Percentiles rank a stretch among this genome's conserved stretches.
phyloP scores from a whole-genome alignment of 176 grass and related monocot genomes.

The Typha latifolia region DNA sequence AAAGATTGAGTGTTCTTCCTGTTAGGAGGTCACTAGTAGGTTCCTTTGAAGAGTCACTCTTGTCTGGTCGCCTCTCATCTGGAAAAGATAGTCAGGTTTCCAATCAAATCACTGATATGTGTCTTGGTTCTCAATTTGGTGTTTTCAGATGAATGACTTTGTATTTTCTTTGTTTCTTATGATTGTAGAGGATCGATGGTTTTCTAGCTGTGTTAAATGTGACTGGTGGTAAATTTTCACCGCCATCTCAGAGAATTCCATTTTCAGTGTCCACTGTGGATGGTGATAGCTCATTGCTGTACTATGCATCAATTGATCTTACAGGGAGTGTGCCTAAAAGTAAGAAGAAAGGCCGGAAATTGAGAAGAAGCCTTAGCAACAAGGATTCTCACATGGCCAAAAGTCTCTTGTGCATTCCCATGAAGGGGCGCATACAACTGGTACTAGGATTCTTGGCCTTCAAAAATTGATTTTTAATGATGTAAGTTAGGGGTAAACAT shows the following conservation, averaged over 20 bases:
- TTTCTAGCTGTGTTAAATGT: conserved; percentile 85
- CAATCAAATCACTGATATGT: neutral
- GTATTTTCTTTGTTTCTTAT: neutral
- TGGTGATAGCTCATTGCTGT: conserved; percentile 72
- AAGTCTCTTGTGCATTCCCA: conserved; percentile 70
- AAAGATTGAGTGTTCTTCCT: conserved; percentile 35
- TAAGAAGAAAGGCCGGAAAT: conserved; percentile 41
- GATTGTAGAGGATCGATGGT: conserved; percentile 76
- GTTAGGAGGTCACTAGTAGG: conserved; percentile 74
- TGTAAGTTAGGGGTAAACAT: neutral
- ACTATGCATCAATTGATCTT: conserved; percentile 85
- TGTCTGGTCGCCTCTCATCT: conserved; percentile 78
- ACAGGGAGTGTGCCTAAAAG: conserved; percentile 38
- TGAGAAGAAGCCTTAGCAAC: conserved; percentile 13
- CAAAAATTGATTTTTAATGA: neutral
- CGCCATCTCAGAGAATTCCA: conserved; percentile 74
- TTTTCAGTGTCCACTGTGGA: conserved; percentile 81
- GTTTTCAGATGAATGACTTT: neutral
- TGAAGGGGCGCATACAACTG: conserved; percentile 90
- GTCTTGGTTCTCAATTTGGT: neutral
- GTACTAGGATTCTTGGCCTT: conserved; percentile 41
- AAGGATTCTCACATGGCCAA: conserved; percentile 55
- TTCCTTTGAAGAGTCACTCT: conserved; percentile 95
- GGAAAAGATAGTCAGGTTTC: conserved; percentile 76
- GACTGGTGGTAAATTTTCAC: conserved; percentile 77